Conservation (phyloP, 148 eudicot species). For the Agrostemma githago region DNA sequence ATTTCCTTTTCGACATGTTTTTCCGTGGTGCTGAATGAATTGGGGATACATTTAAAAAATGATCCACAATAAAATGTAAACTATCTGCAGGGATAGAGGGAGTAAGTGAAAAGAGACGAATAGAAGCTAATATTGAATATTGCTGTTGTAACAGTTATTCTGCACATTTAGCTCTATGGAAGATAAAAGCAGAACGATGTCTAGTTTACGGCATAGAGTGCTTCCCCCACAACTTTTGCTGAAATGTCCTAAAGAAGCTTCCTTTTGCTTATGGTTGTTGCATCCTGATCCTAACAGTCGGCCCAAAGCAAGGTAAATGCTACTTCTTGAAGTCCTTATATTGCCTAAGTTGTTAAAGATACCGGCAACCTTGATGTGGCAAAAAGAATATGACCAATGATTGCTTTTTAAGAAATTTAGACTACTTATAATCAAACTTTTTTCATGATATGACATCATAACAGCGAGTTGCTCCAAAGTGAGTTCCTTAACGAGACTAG, state of each 20-base stretch:
- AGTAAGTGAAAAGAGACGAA: neutral
- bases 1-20: neutral
- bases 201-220: constrained; percentile 85
- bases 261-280: constrained; percentile 92
- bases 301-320: constrained; percentile 69
- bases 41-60: neutral
- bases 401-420: neutral
- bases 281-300: constrained; percentile 88
- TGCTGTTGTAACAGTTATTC: constrained; percentile 55
- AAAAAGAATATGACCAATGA: neutral
- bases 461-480: constrained; percentile 87
- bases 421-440: constrained; percentile 5
- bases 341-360: too few species aligned
- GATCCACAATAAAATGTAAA: neutral
- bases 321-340: neutral
- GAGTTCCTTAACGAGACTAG: constrained; percentile 76
- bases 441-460: constrained; percentile 5
- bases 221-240: constrained; percentile 88
- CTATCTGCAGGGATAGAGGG: neutral
- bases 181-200: constrained; percentile 84
- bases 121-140: constrained; percentile 18
- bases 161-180: constrained; percentile 71
- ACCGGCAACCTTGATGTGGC: neutral
- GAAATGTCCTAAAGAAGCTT: constrained; percentile 99
- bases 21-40: neutral